phyloP scores from a whole-genome alignment of 805 yeast species.

The Priceomyces haplophilus region DNA sequence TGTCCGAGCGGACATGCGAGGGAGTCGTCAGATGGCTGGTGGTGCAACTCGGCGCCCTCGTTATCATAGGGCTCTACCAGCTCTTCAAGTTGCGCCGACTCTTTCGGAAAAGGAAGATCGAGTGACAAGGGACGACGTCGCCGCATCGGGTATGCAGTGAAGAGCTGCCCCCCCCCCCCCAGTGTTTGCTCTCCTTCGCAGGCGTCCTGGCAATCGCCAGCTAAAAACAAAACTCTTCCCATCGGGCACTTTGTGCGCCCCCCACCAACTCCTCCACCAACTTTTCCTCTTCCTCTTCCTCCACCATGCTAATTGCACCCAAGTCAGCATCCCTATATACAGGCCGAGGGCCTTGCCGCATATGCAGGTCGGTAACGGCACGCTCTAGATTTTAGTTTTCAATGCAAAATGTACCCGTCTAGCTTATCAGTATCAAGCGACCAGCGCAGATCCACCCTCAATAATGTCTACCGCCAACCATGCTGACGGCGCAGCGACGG shows the following conservation, averaged over 20 bases:
- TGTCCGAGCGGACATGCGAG: slow-evolving; percentile 22
- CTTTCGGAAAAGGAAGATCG: slow-evolving; percentile 13
- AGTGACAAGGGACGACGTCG: too few species aligned
- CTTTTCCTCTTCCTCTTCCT: too few species aligned
- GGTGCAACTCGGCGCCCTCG: slow-evolving; percentile 16
- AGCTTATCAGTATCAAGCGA: background rate
- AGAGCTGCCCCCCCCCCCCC: too few species aligned
- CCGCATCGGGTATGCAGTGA: too few species aligned
- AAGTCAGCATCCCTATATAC: too few species aligned
- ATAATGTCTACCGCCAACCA: background rate
- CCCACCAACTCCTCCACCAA: too few species aligned
- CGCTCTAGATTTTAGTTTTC: background rate
- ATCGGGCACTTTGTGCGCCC: too few species aligned
- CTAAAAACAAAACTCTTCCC: too few species aligned
- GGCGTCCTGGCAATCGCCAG: too few species aligned
- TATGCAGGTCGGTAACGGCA: background rate
- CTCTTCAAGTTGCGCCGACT: slow-evolving; percentile 16
- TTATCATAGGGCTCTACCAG: slow-evolving; percentile 20
- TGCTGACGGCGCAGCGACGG: background rate
- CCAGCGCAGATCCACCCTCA: background rate
- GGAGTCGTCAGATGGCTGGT: slow-evolving; percentile 21
- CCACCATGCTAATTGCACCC: too few species aligned
- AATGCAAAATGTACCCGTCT: background rate
- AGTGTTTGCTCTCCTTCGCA: too few species aligned
- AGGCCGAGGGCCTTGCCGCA: too few species aligned